Conservation (phyloP, 106 monocot species). For the Posidonia australis region DNA sequence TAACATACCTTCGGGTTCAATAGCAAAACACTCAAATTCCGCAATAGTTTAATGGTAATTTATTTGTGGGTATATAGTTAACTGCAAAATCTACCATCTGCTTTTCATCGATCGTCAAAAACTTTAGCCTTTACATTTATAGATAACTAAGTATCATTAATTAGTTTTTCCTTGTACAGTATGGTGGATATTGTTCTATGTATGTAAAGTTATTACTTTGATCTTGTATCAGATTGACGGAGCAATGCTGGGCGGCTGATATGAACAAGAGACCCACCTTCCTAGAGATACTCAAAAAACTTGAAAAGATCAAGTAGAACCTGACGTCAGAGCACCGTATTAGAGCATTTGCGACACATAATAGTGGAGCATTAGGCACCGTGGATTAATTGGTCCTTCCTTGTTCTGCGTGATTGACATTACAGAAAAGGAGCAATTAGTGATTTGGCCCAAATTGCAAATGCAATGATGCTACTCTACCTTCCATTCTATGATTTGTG, state of each 20-base stretch:
- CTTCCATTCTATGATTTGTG: background rate
- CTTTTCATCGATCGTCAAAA: too few species aligned
- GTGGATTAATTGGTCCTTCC: too few species aligned
- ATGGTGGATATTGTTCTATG: too few species aligned
- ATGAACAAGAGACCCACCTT: constrained; percentile 78
- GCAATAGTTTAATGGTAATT: background rate
- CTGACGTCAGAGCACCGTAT: constrained; percentile 47
- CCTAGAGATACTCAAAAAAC: constrained; percentile 73
- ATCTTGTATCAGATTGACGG: constrained; percentile 43
- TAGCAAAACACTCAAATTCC: background rate
- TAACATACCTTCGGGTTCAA: too few species aligned
- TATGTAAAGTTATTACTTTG: background rate
- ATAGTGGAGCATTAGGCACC: background rate
- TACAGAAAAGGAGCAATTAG: background rate
- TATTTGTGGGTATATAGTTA: too few species aligned
- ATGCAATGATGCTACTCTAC: background rate
- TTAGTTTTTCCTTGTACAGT: too few species aligned
- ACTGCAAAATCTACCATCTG: too few species aligned
- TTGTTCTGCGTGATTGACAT: background rate
- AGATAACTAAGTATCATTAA: too few species aligned
- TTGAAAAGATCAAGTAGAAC: constrained; percentile 82
- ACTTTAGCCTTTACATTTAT: too few species aligned
- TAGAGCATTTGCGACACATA: constrained; percentile 39
- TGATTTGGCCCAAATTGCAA: background rate
- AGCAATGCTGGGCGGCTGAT: constrained; percentile 74